A percentile compares a stretch with the other conserved stretches of the same genome.
Conservation (phyloP, 305 asterid genomes). For the Fraxinus sp. region DNA sequence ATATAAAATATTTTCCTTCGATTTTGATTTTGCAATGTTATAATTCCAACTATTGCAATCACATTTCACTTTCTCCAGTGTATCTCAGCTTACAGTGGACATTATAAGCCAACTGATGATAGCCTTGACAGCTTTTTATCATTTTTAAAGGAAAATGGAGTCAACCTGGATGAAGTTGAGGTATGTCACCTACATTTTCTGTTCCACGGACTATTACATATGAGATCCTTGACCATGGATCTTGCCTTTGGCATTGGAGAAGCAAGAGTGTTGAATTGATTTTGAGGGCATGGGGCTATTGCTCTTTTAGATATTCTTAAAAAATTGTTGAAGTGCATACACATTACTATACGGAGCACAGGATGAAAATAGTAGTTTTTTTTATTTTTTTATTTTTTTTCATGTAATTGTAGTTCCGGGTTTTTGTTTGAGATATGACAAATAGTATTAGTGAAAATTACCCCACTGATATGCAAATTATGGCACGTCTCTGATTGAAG, state of each 20-base stretch:
- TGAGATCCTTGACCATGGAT: constrained; percentile 10
- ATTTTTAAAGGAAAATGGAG: constrained; percentile 68
- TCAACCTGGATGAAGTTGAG: constrained; percentile 58
- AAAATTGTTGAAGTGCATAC: background rate
- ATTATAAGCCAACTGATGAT: constrained; percentile 86
- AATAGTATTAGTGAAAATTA: background rate
- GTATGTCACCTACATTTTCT: constrained; percentile 33
- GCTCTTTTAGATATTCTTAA: background rate
- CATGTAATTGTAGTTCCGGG: background rate
- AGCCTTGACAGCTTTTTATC: constrained; percentile 60
- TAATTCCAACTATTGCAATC: constrained; percentile 15
- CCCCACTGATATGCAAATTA: background rate
- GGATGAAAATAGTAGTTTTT: background rate
- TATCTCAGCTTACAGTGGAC: constrained; percentile 83
- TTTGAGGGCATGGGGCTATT: background rate
- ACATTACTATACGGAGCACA: background rate
- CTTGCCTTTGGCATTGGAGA: constrained; percentile 5
- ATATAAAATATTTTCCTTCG: background rate
- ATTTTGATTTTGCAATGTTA: constrained; percentile 3
- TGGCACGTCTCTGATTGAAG: background rate
- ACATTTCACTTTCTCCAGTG: constrained; percentile 29
- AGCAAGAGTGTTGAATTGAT: background rate
- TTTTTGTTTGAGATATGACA: background rate
- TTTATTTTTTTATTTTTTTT: background rate
- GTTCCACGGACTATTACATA: background rate